Evolutionary conservation across 495 filamentous ascomycete genomes (phyloP), one percentile per base, ranked within the genome.

Genomic region (Penicillium paradoxum): DNA sequence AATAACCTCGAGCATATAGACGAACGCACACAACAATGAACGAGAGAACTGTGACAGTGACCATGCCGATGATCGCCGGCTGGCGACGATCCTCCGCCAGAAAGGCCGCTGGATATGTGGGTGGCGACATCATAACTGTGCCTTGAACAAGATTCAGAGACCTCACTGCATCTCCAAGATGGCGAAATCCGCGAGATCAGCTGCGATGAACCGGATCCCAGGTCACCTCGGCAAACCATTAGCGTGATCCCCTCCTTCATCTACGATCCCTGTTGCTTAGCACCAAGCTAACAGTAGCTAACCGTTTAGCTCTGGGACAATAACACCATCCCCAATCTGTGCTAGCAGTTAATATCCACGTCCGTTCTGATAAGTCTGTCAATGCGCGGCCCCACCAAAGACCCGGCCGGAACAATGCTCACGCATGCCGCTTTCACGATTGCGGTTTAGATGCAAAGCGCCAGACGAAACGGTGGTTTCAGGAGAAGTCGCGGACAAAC

Each of bases 11-110:
- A 32, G 52, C 45, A 21, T 48, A 48, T 6, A 54, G 38, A 9
- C 56, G 51, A 45, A 40, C 21, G 9, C 55, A 30, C 29, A 58
- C 37, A 1, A 49, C 52, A 7, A 49, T 27, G 6, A 45, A 36
- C 2, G 52, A 54, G 3, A 54, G 27, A 3, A 37, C 27, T 22
- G 45, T 49, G 3, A 50, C 41, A 21, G 50, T 39, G 14, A 32
- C 19, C 45, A 54, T 54, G 18, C 55, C 55, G 6, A 54, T 40
- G 10, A 40, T 25, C 5, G 55, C 55, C 15, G 45, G 32, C 17
- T 45, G 37, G n/a, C 55, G 21, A n/a, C 55, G 55, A 37, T 54
- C 34, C 25, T 54, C 39, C 24, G 45, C 55, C 45, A 54, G 25
- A 36, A 21, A 40, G 6, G 9, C 18, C 9, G 18, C 18, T 14